Evolutionary conservation across 768 basidiomycete species (phyloP), one percentile per base, ranked within the genome.

Genomic region (Dentipellis fragilis): DNA sequence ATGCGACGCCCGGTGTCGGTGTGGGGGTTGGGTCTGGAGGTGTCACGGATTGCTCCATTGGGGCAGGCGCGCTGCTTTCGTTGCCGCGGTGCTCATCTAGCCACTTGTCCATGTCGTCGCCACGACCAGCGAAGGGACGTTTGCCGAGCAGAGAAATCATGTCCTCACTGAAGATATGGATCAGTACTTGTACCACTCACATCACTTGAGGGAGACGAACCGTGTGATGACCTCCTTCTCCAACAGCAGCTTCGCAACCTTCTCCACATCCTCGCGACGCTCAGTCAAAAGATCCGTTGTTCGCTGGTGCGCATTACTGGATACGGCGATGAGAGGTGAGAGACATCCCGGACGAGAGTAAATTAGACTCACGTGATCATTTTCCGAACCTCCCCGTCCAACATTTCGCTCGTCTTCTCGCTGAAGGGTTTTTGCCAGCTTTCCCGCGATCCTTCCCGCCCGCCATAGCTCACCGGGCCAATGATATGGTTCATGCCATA

Each of bases 91-190:
- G 80, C 66, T 87, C 80, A 64, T 95, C 92, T n/a, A 95, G 78
- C 88, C 93, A 95, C 67, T 87, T 89, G 73, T 96, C 93, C 94
- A 97, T 96, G 61, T 95, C 92, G 66, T 95, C 93, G 22, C 80
- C 74, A 56, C 80, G 79, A 59, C 81, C 81, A n/a, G 66, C 71
- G 63, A 93, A 93, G 22, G 90, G 89, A 51, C 90, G 82, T 65
- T 86, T 87, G 51, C 91, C 90, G 40, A 93, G 78, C 16, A 92
- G 76, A 40, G 75, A 65, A 58, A 89, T 87, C 90, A 93, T 93
- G 65, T 92, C 88, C 78, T 90, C 89, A 51, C 90, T 91, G 62
- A 51, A 55, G 3, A 47, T 16, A 56, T 56, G 19, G n/a, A 45
- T 45, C n/a, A 45, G 42, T 19, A 7, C 10, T 49, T 40, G 6